Percentiles rank a stretch among this genome's conserved stretches.
Conservation (phyloP, 2,329 filamentous ascomycete species). For the Cladosporium sp. region DNA sequence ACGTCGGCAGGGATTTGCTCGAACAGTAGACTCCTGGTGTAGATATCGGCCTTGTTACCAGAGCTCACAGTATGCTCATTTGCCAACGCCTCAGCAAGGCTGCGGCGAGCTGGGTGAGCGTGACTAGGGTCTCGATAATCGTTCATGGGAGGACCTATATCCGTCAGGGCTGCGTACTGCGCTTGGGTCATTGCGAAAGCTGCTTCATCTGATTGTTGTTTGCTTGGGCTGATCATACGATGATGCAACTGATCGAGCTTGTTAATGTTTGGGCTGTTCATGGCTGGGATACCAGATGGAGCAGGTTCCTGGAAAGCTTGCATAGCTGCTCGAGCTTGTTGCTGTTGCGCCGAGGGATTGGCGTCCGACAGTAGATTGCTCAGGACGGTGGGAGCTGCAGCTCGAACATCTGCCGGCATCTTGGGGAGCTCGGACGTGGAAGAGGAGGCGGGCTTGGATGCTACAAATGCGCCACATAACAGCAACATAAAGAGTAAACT, state of each 20-base stretch:
- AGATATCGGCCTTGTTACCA: conserved; percentile 78
- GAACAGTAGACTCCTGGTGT: conserved; percentile 90
- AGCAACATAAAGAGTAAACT: conserved; percentile 92
- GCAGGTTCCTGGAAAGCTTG: conserved; percentile 28
- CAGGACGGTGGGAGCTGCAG: conserved; percentile 74
- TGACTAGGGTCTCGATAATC: conserved; percentile 23
- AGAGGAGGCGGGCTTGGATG: conserved; percentile 76
- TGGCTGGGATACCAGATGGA: conserved; percentile 26
- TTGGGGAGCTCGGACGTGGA: conserved; percentile 71
- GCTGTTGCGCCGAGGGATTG: conserved; percentile 36
- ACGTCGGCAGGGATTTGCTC: conserved; percentile 91
- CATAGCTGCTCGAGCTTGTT: conserved; percentile 13
- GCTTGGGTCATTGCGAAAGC: conserved; percentile 82
- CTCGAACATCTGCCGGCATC: conserved; percentile 78
- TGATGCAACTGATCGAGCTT: conserved; percentile 46
- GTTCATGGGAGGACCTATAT: conserved; percentile 66
- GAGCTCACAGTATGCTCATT: conserved; percentile 52
- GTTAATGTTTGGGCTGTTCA: conserved; percentile 21
- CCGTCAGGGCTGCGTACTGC: conserved; percentile 79
- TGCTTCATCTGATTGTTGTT: conserved; percentile 85
- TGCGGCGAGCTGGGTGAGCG: conserved; percentile 61
- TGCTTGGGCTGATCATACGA: conserved; percentile 61
- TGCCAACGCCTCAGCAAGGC: conserved; percentile 77
- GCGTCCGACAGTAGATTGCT: conserved; percentile 82
- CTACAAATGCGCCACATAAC: conserved; percentile 92